phyloP scores from a whole-genome alignment of 371 early-diverging fungal species.

The Mucor plumbeus region DNA sequence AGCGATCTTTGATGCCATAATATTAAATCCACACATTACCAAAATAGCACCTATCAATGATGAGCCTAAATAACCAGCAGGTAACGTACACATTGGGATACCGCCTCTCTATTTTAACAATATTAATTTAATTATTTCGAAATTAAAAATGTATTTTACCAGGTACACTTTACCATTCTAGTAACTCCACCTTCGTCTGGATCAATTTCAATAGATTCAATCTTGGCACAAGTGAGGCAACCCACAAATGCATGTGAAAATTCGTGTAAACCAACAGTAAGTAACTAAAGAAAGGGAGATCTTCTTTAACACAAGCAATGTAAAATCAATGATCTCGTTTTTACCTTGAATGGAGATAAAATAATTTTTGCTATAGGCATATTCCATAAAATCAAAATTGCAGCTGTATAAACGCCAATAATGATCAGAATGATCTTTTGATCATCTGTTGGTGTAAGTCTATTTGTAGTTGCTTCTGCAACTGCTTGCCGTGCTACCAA shows the following conservation, averaged over 20 bases:
- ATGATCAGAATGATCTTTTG: constrained; percentile 71
- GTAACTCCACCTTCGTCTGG: constrained; percentile 95
- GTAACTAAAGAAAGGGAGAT: constrained; percentile 41
- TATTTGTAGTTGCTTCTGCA: constrained; percentile 29
- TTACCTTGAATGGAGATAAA: constrained; percentile 90
- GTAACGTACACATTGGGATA: constrained; percentile 74
- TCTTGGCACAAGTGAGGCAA: constrained; percentile 84
- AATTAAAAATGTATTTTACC: constrained; percentile 2
- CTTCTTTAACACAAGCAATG: not conserved
- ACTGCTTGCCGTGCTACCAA: constrained; percentile 51
- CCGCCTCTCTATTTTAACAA: constrained; percentile 62
- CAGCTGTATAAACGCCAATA: constrained; percentile 74
- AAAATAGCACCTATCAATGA: constrained; percentile 86
- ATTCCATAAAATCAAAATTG: constrained; percentile 85
- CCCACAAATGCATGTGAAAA: constrained; percentile 85
- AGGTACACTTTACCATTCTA: constrained; percentile 58
- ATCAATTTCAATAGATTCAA: constrained; percentile 90
- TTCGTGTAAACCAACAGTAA: constrained; percentile 86
- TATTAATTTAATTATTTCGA: not conserved
- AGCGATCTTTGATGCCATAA: constrained; percentile 84
- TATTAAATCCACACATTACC: constrained; percentile 90
- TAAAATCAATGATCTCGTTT: not conserved
- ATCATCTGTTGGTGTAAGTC: constrained; percentile 68
- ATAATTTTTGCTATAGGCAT: constrained; percentile 81
- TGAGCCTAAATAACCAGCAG: constrained; percentile 81